A percentile compares a stretch with the other conserved stretches of the same genome.
Conservation (phyloP, 2,329 filamentous ascomycete species). For the Hymenoscyphus infarciens region DNA sequence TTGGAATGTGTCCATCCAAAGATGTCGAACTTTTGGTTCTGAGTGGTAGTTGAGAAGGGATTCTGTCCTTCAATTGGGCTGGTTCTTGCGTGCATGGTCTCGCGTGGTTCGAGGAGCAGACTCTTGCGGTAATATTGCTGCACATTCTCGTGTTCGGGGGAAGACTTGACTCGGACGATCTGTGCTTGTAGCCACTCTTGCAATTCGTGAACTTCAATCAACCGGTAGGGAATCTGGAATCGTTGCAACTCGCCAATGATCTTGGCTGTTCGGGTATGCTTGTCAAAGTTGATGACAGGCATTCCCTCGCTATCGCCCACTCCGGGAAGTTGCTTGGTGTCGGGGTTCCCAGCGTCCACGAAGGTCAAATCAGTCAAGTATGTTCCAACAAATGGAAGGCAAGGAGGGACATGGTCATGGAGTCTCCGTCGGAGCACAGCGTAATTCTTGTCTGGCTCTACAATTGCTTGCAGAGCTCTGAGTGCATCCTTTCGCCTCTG, state of each 20-base stretch:
- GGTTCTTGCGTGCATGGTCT: conserved; percentile 30
- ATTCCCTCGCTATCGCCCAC: conserved; percentile 57
- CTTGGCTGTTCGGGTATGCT: conserved; percentile 89
- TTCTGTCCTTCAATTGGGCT: conserved; percentile 31
- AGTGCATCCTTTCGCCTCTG: conserved; percentile 77
- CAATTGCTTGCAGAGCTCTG: conserved; percentile 74
- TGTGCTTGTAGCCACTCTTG: conserved; percentile 90
- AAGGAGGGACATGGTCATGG: conserved; percentile 83
- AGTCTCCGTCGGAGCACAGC: conserved; percentile 78
- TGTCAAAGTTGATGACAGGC: conserved; percentile 95
- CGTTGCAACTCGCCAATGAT: conserved; percentile 94
- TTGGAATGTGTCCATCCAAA: conserved; percentile 45
- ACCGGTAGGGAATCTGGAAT: conserved; percentile 89
- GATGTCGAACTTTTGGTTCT: conserved; percentile 51
- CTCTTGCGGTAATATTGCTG: conserved; percentile 66
- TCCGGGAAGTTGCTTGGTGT: conserved; percentile 70
- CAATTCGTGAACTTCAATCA: conserved; percentile 79
- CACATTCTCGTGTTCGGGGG: conserved; percentile 56
- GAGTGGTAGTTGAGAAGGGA: conserved; percentile 26
- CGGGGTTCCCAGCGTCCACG: conserved; percentile 88
- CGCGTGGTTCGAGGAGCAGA: conserved; percentile 60
- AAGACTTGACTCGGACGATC: conserved; percentile 61
- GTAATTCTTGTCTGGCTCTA: conserved; percentile 89
- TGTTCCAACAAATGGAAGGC: conserved; percentile 91
- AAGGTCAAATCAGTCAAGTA: conserved; percentile 96